A percentile compares a stretch with the other conserved stretches of the same genome.
phyloP scores from a whole-genome alignment of 805 yeast species.

The Wickerhamiella sorbophila region DNA sequence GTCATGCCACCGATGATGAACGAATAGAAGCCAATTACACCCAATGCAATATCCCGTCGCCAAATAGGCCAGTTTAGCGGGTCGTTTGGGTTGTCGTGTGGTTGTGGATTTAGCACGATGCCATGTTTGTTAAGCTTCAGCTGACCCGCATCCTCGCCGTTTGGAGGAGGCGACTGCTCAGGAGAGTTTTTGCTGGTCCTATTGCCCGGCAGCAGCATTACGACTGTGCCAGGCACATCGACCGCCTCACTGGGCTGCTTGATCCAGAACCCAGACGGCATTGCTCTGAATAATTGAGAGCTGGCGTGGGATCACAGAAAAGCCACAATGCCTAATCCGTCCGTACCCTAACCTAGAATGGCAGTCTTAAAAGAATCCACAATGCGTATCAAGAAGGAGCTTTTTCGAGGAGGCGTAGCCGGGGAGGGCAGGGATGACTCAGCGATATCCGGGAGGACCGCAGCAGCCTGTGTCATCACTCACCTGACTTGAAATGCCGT shows the following conservation, averaged over 20 bases:
- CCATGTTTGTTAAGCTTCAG: constrained; percentile 37
- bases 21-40: constrained; percentile 41
- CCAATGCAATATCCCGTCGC: constrained; percentile 40
- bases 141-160: constrained; percentile 12
- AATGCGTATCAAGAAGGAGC: too few species aligned
- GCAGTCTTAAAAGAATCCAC: too few species aligned
- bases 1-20: constrained; percentile 51
- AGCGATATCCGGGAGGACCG: too few species aligned
- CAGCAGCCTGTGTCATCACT: too few species aligned
- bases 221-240: constrained; percentile 35
- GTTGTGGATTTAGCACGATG: constrained; percentile 44
- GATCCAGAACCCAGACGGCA: constrained; percentile 25
- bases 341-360: too few species aligned
- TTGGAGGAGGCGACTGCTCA: not conserved
- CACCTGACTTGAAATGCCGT: too few species aligned
- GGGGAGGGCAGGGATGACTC: too few species aligned
- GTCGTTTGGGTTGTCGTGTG: constrained; percentile 47
- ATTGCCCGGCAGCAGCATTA: constrained; percentile 25
- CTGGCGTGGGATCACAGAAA: too few species aligned
- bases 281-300: too few species aligned
- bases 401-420: too few species aligned
- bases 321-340: too few species aligned
- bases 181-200: not conserved
- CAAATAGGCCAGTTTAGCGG: constrained; percentile 54
- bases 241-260: constrained; percentile 26